Base-by-base conservation (phyloP, 148 eudicot species). In the Spergularia marina region DNA sequence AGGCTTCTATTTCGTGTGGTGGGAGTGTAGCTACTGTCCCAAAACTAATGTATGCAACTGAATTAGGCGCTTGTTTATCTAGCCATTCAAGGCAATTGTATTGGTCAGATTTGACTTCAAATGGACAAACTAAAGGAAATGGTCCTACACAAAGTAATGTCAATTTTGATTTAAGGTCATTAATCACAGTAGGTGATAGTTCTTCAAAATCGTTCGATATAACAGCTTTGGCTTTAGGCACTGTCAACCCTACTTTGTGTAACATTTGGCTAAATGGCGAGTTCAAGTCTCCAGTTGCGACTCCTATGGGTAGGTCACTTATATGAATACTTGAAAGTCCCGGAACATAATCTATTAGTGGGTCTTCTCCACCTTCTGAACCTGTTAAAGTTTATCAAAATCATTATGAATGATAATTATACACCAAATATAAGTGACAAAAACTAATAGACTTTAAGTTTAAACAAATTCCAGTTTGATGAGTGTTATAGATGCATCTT, bases 1-100 rank as follows among this genome's bases (percentile, higher is more conserved):
- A 15, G 20, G 85, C 90, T 12, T 34, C 67, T 15, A 85, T 62
- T 78, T 90, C 90, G 10, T 80, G 60, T 0, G 86, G 80, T 2
- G 91, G 83, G 0, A 77, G 88, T n/a, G 79, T 60, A 0, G 73
- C 74, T 0, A 83, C 75, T 0, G 90, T 81, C 6, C 98, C 96
- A 44, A 91, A 93, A 70, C 89, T 86, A 17, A 93, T 82, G 57
- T 93, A 93, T 0, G 85, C 89, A 0, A 87, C 92, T 0, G 87
- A 86, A 3, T 41, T 58, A 3, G 75, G 40, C 4, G 59, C 60
- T 1, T 78, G 91, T 16, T 66, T 77, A 47, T 88, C 89, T 51
- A 91, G 73, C 91, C 90, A 93, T 1, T 83, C 62, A 2, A 91
- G 64, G 77, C 96, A 91, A 3, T 68, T 74, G 20, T 83, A 60